phyloP scores from a whole-genome alignment of 2,329 filamentous ascomycete species.

The Hymenoscyphus fructigenus region DNA sequence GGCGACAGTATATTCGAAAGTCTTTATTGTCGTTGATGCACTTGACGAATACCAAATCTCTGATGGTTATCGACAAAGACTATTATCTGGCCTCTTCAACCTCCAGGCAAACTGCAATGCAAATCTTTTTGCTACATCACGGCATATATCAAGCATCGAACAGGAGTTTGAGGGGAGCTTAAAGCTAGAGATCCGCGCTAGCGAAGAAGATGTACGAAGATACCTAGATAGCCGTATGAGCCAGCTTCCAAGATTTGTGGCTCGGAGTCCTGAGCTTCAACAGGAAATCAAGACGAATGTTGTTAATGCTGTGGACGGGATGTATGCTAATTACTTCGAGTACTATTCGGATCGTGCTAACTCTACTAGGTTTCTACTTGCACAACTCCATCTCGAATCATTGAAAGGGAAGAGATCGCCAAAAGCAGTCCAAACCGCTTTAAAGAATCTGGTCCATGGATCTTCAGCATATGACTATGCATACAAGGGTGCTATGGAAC shows the following conservation, averaged over 20 bases:
- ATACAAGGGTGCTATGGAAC: slow-evolving; percentile 44
- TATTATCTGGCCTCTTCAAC: too few relatives aligned
- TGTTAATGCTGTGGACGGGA: slow-evolving; percentile 29
- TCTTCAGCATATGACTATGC: slow-evolving; percentile 38
- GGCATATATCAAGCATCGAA: too few relatives aligned
- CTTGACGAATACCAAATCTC: too few relatives aligned
- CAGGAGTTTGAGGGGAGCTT: slow-evolving; percentile 31
- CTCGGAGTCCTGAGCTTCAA: slow-evolving; percentile 21
- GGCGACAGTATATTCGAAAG: too few relatives aligned
- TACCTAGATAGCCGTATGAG: slow-evolving; percentile 11
- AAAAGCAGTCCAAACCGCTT: slow-evolving; percentile 36
- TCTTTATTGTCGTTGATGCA: too few relatives aligned
- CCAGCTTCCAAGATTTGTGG: slow-evolving; percentile 24
- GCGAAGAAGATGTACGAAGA: too few relatives aligned
- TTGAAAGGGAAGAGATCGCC: slow-evolving; percentile 35
- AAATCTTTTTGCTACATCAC: too few relatives aligned
- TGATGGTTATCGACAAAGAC: too few relatives aligned
- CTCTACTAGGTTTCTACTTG: slow-evolving; percentile 7
- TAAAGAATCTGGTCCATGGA: slow-evolving; percentile 37
- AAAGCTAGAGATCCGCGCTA: too few relatives aligned
- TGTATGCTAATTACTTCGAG: slow-evolving; percentile 28
- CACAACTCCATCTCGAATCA: slow-evolving; percentile 39
- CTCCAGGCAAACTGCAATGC: too few relatives aligned
- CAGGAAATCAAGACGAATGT: slow-evolving; percentile 27
- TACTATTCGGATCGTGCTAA: not conserved